Evolutionary conservation across 2,329 filamentous ascomycete species (phyloP).

Genomic region (Zasmidium angulare): DNA sequence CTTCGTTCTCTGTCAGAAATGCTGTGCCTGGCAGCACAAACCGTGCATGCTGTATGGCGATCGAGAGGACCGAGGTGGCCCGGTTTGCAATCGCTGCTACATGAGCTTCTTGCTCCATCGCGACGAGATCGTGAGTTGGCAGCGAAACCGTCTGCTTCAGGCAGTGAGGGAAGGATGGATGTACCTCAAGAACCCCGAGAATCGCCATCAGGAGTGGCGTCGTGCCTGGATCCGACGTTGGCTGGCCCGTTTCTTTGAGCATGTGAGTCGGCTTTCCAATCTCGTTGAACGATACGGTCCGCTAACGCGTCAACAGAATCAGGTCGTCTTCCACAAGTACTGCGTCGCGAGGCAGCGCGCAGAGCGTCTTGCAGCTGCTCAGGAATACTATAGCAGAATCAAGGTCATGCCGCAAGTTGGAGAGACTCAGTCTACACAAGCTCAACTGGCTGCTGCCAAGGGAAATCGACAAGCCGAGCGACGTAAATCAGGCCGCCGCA

Average conservation of each 20-base stretch:
- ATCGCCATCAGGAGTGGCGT: conserved; percentile 5
- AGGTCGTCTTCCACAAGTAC: conserved; percentile 10
- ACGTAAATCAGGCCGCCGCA: not conserved
- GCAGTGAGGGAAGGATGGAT: conserved; percentile 16
- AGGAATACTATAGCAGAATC: not conserved
- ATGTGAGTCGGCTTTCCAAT: conserved; percentile 8
- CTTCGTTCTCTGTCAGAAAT: conserved; percentile 22
- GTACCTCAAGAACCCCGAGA: conserved; percentile 15
- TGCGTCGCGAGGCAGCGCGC: not conserved
- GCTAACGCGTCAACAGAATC: conserved; percentile 16
- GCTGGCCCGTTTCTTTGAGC: conserved; percentile 12
- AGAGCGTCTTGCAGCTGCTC: not conserved
- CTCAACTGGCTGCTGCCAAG: not conserved
- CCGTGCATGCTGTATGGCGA: conserved; percentile 22
- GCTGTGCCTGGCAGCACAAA: conserved; percentile 25
- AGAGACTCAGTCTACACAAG: not conserved
- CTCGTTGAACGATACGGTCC: not conserved
- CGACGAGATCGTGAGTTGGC: conserved; percentile 52
- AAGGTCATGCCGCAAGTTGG: not conserved
- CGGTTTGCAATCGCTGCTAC: conserved; percentile 25
- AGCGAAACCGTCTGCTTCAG: conserved; percentile 26
- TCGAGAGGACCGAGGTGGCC: conserved; percentile 13
- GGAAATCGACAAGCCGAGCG: not conserved
- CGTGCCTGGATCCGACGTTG: conserved; percentile 11
- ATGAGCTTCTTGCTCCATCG: conserved; percentile 14